Base-by-base conservation (phyloP, 768 basidiomycete genomes). In the Russula sp. region DNA sequence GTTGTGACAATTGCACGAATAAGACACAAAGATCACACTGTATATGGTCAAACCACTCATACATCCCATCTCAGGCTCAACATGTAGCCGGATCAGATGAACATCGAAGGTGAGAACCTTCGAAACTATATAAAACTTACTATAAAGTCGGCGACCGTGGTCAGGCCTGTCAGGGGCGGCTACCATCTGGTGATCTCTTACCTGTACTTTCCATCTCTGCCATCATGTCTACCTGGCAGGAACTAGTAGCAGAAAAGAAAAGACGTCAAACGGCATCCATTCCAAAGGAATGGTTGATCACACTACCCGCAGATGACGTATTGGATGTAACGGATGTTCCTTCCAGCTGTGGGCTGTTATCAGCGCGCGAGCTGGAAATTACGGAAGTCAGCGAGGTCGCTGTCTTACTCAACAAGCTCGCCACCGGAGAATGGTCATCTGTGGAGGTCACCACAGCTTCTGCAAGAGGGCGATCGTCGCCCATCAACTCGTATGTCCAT, bases 211-310 rank as follows among this genome's bases (percentile, higher is more conserved):
- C 22, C 11, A 11, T 48, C n/a, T 8, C 14, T 24, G 34, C 34
- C 34, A 68, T 68, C 34, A 68, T 68, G 66, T 24, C 66, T 11
- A 52, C 59, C 36, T 65, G 62, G 67, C 59, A 62, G 46, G 59
- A 57, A 20, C 55, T 67, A n/a, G 57, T 38, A n/a, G 53, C 59
- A 57, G 61, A 65, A 59, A 68, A 69, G 57, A 65, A 70, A 63
- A 57, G 34, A 42, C 55, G 72, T 70, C 89, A 88, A 70, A 72
- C 75, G 22, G 80, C 79, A 3, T 73, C 79, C 1, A 85, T 90
- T 40, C 90, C 90, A 0, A 75, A 78, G 60, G 83, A 84, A 56
- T 92, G 89, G 89, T 67, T 83, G 46, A 75, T 88, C 52, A 66
- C 54, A 30, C 73, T 76, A 0, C 85, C 85, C n/a, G 70, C 81